These are phyloP conservation scores for Kregervanrija fluxuum DNA, from an alignment of 805 yeast genomes.

Conservation along the genomic window DNA sequence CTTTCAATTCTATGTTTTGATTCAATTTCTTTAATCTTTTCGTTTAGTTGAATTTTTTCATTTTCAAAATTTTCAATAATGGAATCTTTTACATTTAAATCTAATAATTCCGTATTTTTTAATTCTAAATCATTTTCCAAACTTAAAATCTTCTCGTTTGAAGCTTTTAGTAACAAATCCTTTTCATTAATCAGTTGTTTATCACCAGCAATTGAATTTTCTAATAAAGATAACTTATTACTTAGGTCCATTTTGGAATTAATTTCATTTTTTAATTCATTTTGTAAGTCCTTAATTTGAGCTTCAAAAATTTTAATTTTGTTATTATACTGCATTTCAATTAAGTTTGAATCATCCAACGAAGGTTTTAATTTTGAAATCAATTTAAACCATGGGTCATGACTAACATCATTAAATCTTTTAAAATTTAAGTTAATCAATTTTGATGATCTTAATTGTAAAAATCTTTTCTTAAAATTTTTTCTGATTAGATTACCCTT, in stretches of 20 bases:
- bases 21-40: conserved; percentile 10
- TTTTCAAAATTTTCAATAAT: conserved; percentile 5
- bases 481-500: conserved; percentile 60
- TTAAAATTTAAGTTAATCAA: conserved; percentile 56
- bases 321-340: conserved; percentile 43
- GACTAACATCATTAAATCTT: conserved; percentile 38
- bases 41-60: conserved; percentile 13
- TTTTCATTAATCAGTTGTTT: conserved; percentile 27
- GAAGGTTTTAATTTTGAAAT: conserved; percentile 69
- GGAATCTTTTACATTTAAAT: neutral
- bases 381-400: conserved; percentile 76
- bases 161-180: conserved; percentile 34
- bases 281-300: conserved; percentile 45
- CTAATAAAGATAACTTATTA: conserved; percentile 28
- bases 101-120: neutral
- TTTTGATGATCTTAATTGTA: conserved; percentile 62
- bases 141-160: conserved; percentile 23
- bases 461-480: conserved; percentile 39
- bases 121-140: conserved; percentile 22
- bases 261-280: conserved; percentile 19
- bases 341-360: conserved; percentile 30
- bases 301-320: conserved; percentile 52
- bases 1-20: conserved; percentile 2
- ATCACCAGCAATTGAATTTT: conserved; percentile 26
- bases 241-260: conserved; percentile 24